These are phyloP conservation scores for Botrytis porri DNA, from an alignment of 2,329 filamentous ascomycete genomes.

Conservation along the genomic window DNA sequence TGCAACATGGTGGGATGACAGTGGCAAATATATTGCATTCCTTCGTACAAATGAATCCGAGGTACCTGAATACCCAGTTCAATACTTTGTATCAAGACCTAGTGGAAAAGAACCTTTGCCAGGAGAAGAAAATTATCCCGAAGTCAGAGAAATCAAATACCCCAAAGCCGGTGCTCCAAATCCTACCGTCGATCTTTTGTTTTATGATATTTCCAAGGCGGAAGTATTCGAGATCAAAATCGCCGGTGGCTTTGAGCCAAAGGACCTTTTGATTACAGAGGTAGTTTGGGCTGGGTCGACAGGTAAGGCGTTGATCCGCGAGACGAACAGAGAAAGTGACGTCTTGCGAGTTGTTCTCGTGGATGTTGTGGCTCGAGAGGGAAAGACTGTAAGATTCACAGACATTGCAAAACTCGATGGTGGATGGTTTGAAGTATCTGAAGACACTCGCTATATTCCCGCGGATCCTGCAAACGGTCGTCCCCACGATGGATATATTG, in stretches of 20 bases:
- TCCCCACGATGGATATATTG: constrained; percentile 83
- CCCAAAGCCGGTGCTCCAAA: constrained; percentile 95
- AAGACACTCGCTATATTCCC: constrained; percentile 81
- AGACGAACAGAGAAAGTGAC: constrained; percentile 93
- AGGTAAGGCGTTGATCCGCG: constrained; percentile 77
- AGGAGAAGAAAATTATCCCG: constrained; percentile 85
- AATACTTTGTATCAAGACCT: constrained; percentile 88
- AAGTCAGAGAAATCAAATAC: constrained; percentile 91
- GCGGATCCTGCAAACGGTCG: constrained; percentile 75
- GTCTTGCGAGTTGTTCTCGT: constrained; percentile 83
- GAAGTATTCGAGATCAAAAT: constrained; percentile 80
- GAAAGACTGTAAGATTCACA: constrained; percentile 73
- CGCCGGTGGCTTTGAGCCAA: constrained; percentile 71
- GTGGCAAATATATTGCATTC: constrained; percentile 87
- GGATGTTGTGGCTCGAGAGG: constrained; percentile 69
- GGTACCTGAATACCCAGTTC: constrained; percentile 87
- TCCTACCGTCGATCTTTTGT: constrained; percentile 80
- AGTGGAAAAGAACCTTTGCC: constrained; percentile 65
- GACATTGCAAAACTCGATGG: constrained; percentile 85
- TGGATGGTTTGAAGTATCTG: constrained; percentile 94
- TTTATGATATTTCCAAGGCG: constrained; percentile 77
- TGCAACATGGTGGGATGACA: constrained; percentile 92
- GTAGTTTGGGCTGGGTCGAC: constrained; percentile 79
- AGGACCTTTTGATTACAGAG: constrained; percentile 87
- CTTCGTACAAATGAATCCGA: constrained; percentile 89